These are phyloP conservation scores for Apiotrichum siamense DNA, from an alignment of 1,284 basidiomycete genomes.

Conservation along the genomic window DNA sequence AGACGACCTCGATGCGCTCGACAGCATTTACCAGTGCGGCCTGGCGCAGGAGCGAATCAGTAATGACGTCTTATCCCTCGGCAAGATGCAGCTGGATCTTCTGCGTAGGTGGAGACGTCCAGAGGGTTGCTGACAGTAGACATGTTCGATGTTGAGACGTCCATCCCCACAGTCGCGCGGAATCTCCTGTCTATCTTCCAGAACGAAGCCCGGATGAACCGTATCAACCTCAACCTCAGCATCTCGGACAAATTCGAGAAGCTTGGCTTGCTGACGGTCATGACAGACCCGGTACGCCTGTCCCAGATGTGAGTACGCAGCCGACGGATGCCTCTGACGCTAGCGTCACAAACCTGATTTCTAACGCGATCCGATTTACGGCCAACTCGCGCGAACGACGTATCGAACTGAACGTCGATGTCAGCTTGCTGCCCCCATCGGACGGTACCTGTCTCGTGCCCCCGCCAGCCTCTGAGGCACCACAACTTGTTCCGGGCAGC, in stretches of 20 bases:
- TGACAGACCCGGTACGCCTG: conserved; percentile 27
- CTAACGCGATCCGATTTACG: conserved; percentile 26
- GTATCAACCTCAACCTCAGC: conserved; percentile 19
- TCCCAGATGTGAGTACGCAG: conserved; percentile 16
- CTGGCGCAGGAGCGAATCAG: conserved; percentile 44
- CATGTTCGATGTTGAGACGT: conserved; percentile 28
- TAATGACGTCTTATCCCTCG: conserved; percentile 44
- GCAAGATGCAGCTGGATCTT: conserved; percentile 37
- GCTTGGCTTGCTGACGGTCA: conserved; percentile 10
- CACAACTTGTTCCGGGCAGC: conserved; percentile 4
- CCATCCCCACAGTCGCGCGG: conserved; percentile 26
- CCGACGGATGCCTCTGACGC: background rate
- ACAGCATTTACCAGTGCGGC: conserved; percentile 26
- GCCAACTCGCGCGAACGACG: conserved; percentile 3
- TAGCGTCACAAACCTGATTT: conserved; percentile 25
- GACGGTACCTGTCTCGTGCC: conserved; percentile 17
- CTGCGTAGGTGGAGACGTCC: conserved; percentile 5
- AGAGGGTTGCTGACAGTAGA: conserved; percentile 6
- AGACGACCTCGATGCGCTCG: conserved; percentile 20
- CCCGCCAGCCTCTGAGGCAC: background rate
- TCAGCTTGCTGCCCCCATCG: conserved; percentile 14
- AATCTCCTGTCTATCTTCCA: conserved; percentile 34
- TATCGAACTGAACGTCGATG: conserved; percentile 16
- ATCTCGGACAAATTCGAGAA: conserved; percentile 4
- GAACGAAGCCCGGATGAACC: conserved; percentile 39